Base-by-base conservation (phyloP, 805 yeast species). In the Candida ortonii region DNA sequence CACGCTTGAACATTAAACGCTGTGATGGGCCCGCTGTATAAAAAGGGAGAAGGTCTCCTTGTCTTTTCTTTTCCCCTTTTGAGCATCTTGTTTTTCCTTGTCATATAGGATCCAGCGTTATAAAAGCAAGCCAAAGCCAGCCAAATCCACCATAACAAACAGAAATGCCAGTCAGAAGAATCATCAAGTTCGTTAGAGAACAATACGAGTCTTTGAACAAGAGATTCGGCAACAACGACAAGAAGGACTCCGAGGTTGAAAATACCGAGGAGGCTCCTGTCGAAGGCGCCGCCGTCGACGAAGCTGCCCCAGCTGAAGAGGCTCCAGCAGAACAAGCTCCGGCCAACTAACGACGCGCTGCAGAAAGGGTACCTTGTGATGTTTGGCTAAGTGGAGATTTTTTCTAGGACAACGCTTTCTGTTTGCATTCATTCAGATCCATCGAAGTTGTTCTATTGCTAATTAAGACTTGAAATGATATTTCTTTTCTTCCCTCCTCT, bases 101-200 rank as follows among this genome's bases (percentile, higher is more conserved):
- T 23, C 16, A 19, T 14, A 9, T 20, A 20, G 22, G 27, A 20
- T 8, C 10, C 25, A 13, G 15, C 13, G 26, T 7, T 21, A 20
- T 11, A 20, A 11, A 8, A 8, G 11, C 10, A 36, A 36, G 25
- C 30, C 30, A 38, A 26, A 32, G 32, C 16, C 14, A 30, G 10
- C 12, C 17, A 11, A 17, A 30, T 10, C 17, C 14, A 25, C 12
- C 15, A 15, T 28, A 33, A 13, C 30, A 25, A 7, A 24, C 24
- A 22, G 41, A 33, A 49, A 59, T 59, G 64, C 62, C 64, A 39
- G 46, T 59, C 44, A 59, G 61, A 57, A 50, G 53, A 48, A 57
- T 59, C 36, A 27, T 53, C 28, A 57, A 43, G 34, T 45, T 55
- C 34, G 46, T 54, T 21, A 59, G 59, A 50, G 45, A 47, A 26